phyloP scores from a whole-genome alignment of 2,329 filamentous ascomycete genomes.

The Fusarium sp. region DNA sequence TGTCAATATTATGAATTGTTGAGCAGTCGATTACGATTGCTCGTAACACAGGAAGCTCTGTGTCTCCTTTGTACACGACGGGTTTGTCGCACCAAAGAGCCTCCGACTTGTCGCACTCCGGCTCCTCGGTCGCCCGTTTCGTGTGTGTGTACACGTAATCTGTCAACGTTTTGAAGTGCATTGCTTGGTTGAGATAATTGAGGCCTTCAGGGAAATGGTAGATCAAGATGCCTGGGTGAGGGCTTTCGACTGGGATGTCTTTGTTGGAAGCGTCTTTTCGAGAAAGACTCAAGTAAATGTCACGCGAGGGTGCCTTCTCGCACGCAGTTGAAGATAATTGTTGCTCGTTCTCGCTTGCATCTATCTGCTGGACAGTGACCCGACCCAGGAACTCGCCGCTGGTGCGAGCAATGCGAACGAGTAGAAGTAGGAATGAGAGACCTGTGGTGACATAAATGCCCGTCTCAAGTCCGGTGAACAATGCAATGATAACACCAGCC shows the following conservation, averaged over 20 bases:
- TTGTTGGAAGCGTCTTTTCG: slow-evolving; percentile 58
- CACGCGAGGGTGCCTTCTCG: slow-evolving; percentile 30
- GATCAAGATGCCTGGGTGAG: slow-evolving; percentile 62
- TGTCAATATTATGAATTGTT: slow-evolving; percentile 66
- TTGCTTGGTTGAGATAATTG: slow-evolving; percentile 63
- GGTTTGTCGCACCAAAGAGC: slow-evolving; percentile 66
- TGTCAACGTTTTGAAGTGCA: slow-evolving; percentile 56
- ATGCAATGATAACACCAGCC: slow-evolving; percentile 70
- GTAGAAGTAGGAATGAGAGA: slow-evolving; percentile 55
- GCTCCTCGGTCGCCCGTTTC: slow-evolving; percentile 51
- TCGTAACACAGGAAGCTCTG: slow-evolving; percentile 57
- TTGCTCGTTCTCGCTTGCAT: not conserved
- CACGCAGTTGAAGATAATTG: not conserved
- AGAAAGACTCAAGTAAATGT: slow-evolving; percentile 55
- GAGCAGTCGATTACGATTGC: slow-evolving; percentile 69
- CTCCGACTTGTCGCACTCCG: slow-evolving; percentile 50
- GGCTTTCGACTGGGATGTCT: slow-evolving; percentile 52
- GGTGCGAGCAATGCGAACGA: slow-evolving; percentile 58
- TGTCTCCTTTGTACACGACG: not conserved
- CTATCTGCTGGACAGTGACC: slow-evolving; percentile 41
- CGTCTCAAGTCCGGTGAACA: slow-evolving; percentile 61
- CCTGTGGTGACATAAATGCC: slow-evolving; percentile 61
- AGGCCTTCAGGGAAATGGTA: slow-evolving; percentile 64
- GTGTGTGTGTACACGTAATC: slow-evolving; percentile 46
- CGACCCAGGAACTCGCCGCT: slow-evolving; percentile 60